These are phyloP conservation scores for Amaranthus cruentus DNA, from an alignment of 148 eudicot species.

Conservation along the genomic window DNA sequence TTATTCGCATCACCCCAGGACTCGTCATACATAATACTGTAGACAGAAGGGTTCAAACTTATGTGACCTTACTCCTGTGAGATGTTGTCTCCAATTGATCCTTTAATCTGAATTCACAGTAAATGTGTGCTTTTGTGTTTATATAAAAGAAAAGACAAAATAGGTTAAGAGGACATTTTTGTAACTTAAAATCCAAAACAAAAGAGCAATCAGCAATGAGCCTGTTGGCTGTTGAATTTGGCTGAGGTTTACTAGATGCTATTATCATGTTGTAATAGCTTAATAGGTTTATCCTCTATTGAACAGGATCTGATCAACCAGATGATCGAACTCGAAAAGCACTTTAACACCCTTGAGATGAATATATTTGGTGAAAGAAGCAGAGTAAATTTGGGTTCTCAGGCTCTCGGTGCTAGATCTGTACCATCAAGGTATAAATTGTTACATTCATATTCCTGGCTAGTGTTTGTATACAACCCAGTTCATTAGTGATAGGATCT, in stretches of 20 bases:
- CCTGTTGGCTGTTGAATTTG: background rate
- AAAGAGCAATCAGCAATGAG: background rate
- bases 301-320: slow-evolving; percentile 66
- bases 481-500: background rate
- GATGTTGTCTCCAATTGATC: too few relatives aligned
- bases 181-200: background rate
- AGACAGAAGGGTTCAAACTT: too few relatives aligned
- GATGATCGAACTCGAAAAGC: slow-evolving; percentile 75
- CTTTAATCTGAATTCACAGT: too few relatives aligned
- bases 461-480: background rate
- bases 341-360: slow-evolving; percentile 80
- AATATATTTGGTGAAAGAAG: slow-evolving; percentile 60
- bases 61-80: too few relatives aligned
- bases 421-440: slow-evolving; percentile 58
- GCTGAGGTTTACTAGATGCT: background rate
- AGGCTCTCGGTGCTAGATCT: slow-evolving; percentile 36
- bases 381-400: slow-evolving; percentile 35
- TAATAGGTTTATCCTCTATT: background rate
- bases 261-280: background rate
- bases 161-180: background rate
- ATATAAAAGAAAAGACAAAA: background rate
- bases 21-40: too few relatives aligned
- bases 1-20: too few relatives aligned
- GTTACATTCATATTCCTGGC: background rate
- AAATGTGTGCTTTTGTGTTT: background rate